phyloP scores from a whole-genome alignment of 805 yeast genomes.

The Clavispora vitiphila region DNA sequence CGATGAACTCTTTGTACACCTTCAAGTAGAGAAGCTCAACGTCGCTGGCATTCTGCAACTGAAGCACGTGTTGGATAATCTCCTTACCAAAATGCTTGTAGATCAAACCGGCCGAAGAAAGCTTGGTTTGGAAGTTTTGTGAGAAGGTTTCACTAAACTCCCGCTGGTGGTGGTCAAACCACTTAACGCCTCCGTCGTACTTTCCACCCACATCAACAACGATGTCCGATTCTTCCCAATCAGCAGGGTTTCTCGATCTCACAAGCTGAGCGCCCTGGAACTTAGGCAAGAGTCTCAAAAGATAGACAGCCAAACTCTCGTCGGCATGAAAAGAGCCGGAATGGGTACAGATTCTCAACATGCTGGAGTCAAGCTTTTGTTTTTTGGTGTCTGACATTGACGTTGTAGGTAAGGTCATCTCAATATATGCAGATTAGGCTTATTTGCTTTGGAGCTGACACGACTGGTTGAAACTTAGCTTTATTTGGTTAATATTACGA shows the following conservation, averaged over 20 bases:
- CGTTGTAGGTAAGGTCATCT: conserved; percentile 6
- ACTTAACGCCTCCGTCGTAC: conserved; percentile 72
- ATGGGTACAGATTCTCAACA: conserved; percentile 76
- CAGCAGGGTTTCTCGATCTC: conserved; percentile 78
- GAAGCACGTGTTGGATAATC: conserved; percentile 52
- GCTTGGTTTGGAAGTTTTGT: conserved; percentile 60
- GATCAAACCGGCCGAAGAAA: conserved; percentile 90
- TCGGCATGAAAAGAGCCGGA: conserved; percentile 97
- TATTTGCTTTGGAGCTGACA: not conserved
- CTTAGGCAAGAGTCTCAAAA: conserved; percentile 69
- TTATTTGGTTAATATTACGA: too few species aligned
- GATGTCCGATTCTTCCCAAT: conserved; percentile 83
- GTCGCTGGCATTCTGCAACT: conserved; percentile 29
- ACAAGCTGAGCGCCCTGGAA: conserved; percentile 62
- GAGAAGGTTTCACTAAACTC: conserved; percentile 78
- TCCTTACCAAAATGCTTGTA: conserved; percentile 82
- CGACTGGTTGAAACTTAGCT: not conserved
- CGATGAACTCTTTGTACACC: conserved; percentile 82
- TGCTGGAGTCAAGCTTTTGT: conserved; percentile 14
- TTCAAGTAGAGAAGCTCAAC: conserved; percentile 65
- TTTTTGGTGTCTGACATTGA: conserved; percentile 19
- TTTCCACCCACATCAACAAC: conserved; percentile 94
- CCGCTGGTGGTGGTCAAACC: conserved; percentile 95
- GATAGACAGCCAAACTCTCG: conserved; percentile 88
- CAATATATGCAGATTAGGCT: not conserved